Base-by-base conservation (phyloP, 805 yeast genomes). In the Wickerhamiella azymoides region DNA sequence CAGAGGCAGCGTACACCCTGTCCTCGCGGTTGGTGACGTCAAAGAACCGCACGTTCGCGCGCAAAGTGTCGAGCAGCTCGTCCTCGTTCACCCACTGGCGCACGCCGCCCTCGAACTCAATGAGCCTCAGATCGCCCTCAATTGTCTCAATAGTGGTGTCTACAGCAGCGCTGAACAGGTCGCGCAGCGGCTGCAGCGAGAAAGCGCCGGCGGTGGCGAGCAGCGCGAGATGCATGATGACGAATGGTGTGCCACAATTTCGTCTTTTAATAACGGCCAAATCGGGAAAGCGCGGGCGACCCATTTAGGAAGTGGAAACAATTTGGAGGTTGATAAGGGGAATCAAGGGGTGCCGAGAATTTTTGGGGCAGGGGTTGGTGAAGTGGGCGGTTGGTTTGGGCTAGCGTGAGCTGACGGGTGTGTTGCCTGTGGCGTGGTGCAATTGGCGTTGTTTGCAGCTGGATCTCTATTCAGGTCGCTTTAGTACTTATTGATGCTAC, bases 11-110 rank as follows among this genome's bases (percentile, higher is more conserved):
- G 14, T 16, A 14, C 6, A 33, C 38, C n/a, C 14, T 7, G 11
- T 47, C 50, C 10, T 24, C 47, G 49, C 68, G 66, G 17, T 67
- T 66, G 9, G 89, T 79, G 27, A 80, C 69, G 62, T 81, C 89
- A 51, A 82, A 73, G 57, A 79, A 81, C 21, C 66, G 70, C 28
- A 68, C 60, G 43, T 79, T 78, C 33, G 65, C 58, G 43, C 64
- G 59, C 54, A 64, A 65, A 38, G 73, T 57, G n/a, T 55, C 56
- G n/a, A 70, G 52, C 54, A 73, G 66, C 44, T 73, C 71, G 11
- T 58, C 58, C 47, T 72, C 76, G 13, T 62, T 55, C 43, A 66
- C 68, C 47, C 54, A 53, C 27, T 40, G 25, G 39, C 49, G 49
- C 18, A 30, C 49, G 36, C 57, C 57, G 6, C 53, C 51, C 6